A percentile compares a stretch with the other conserved stretches of the same genome.
Conservation (phyloP, 148 eudicot species). For the Heliosperma pusillum region DNA sequence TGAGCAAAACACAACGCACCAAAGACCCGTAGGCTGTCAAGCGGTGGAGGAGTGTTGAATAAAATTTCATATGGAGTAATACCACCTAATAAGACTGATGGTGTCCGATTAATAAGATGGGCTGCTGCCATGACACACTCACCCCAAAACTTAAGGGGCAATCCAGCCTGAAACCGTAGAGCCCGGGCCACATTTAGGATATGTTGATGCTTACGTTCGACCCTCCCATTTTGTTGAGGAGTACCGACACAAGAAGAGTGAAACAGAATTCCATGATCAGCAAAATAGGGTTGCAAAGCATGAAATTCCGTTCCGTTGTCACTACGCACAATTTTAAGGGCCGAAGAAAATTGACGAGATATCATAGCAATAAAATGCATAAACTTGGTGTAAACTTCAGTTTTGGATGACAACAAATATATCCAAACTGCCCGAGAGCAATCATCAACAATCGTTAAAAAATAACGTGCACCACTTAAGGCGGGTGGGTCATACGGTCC, state of each 20-base stretch:
- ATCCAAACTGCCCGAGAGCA: neutral
- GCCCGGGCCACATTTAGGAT: neutral
- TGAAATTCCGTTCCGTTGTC: neutral
- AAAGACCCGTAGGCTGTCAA: neutral
- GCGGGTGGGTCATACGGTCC: neutral
- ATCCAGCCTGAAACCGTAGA: neutral
- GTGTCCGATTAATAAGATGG: too few relatives aligned
- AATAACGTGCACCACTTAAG: neutral
- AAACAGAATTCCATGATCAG: neutral
- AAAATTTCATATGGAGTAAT: neutral
- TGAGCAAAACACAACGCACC: neutral
- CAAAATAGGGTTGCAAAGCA: neutral
- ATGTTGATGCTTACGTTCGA: neutral
- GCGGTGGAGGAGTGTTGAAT: too few relatives aligned
- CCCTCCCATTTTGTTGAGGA: neutral
- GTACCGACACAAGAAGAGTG: slow-evolving; percentile 1
- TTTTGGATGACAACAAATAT: neutral
- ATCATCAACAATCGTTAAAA: neutral
- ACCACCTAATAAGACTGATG: too few relatives aligned
- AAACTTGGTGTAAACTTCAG: neutral
- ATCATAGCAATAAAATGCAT: neutral
- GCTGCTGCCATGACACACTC: too few relatives aligned
- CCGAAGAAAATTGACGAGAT: neutral
- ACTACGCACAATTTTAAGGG: neutral
- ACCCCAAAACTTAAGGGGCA: slow-evolving; percentile 2